Evolutionary conservation across 2,329 filamentous ascomycete species (phyloP), one percentile per base, ranked within the genome.

Genomic region (Ascochyta pisi): DNA sequence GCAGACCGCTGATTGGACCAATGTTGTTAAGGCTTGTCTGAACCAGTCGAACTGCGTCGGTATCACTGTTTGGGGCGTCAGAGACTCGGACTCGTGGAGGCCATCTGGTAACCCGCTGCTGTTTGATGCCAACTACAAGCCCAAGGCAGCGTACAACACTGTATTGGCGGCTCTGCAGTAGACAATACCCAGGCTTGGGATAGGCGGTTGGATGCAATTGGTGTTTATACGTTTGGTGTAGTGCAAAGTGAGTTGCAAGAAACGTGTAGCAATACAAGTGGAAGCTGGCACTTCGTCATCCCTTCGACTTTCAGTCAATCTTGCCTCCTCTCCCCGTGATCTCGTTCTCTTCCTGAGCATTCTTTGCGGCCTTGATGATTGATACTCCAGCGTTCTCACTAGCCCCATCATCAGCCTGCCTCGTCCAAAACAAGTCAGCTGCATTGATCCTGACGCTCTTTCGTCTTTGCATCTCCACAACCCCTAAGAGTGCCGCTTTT

Each of bases 11-110:
- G 87, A 90, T 74, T 90, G 88, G 70, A 77, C 81, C 7, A 81
- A 83, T 47, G 77, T 76, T 53, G 67, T 74, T 51, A 82, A 85
- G 58, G 87, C 84, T n/a, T 90, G 88, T 68, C 70, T 89, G 47
- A 74, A 80, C 27, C 78, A 86, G 59, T 59, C 76, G 6, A 84
- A 86, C 73, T 90, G 88, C 68, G 82, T 89, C 7, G 86, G 87
- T 51, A 85, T 90, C 62, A 89, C 87, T 1, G 84, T 87, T 45
- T 89, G 88, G 81, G 81, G 81, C 50, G 73, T 82, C 2, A 67
- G 75, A 16, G 81, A 82, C 63, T 64, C 60, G 23, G 77, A 82
- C 59, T 78, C 74, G 13, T 83, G 81, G 81, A 77, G 79, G 60
- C 70, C 78, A 3, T 57, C 60, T 31, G 67, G 66, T 9, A 77